Base-by-base conservation (phyloP, 1,139 yeast species). In the Suhomyces panamericanus region DNA sequence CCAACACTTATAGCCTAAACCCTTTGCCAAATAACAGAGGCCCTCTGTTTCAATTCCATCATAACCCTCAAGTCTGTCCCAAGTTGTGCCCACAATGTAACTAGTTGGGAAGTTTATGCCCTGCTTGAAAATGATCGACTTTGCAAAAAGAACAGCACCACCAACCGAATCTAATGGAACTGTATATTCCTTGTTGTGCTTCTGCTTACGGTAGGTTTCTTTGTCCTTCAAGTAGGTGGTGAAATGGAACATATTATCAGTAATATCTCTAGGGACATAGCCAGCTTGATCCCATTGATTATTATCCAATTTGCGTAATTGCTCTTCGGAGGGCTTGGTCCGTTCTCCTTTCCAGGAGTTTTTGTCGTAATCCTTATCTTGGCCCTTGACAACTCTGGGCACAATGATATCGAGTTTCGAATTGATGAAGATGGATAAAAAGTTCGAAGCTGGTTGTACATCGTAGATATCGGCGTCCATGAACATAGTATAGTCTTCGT, bases 41-140 rank as follows among this genome's bases (percentile, higher is more conserved):
- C 81, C 81, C 56, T 77, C 81, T 3, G 79, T 75, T 51, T 76
- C 81, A 35, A 77, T 70, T 17, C 81, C 82, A 55, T 77, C 81
- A 51, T 68, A 76, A 2, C 81, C 81, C 51, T 75, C 80, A 3
- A 50, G 42, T 43, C 78, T 60, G 2, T 66, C 67, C 81, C 81
- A 77, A 3, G 76, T 63, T 1, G 76, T 70, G 7, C 82, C 82
- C 13, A 77, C 63, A 2, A 68, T 59, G 48, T 75, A 71, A 38
- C 61, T 67, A 0, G 80, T 70, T 3, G 81, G 78, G 53, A 76
- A 76, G 12, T 63, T 55, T 1, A 69, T 63, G 14, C 81, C 82
- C 47, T 73, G 77, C 49, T 66, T 70, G 49, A 66, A 73, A 10
- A 77, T 57, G 11, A 68, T 54, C 10, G 73, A 60, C 48, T 72